Evolutionary conservation across 768 basidiomycete genomes (phyloP).

Genomic region (Wakefieldia striispora): DNA sequence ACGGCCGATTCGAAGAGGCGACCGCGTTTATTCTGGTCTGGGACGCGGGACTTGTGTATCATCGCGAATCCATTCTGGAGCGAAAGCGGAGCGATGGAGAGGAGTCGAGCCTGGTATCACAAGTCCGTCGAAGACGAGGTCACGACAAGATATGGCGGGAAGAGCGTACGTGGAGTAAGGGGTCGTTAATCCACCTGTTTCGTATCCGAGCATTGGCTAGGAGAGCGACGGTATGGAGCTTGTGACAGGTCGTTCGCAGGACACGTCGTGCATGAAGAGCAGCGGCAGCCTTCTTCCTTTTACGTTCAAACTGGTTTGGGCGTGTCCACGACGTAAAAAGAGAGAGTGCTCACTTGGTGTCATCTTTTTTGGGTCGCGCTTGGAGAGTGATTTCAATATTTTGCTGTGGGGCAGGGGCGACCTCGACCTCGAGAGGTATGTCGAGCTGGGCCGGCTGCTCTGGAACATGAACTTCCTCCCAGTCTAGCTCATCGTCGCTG

Average conservation of each 20-base stretch:
- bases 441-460: slow-evolving; percentile 24
- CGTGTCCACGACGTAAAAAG: background rate
- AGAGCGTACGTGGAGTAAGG: slow-evolving; percentile 70
- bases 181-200: slow-evolving; percentile 84
- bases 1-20: slow-evolving; percentile 86
- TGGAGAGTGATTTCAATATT: slow-evolving; percentile 75
- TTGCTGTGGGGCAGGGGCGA: slow-evolving; percentile 37
- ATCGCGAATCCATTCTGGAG: slow-evolving; percentile 78
- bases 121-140: slow-evolving; percentile 4
- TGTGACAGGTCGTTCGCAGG: slow-evolving; percentile 78
- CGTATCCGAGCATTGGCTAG: slow-evolving; percentile 71
- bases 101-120: slow-evolving; percentile 68
- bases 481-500: slow-evolving; percentile 71
- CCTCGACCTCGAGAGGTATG: slow-evolving; percentile 22
- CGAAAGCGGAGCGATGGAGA: slow-evolving; percentile 80
- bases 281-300: slow-evolving; percentile 38
- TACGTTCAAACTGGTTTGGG: slow-evolving; percentile 31
- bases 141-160: background rate
- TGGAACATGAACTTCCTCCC: slow-evolving; percentile 74
- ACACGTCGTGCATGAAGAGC: slow-evolving; percentile 66
- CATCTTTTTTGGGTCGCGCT: slow-evolving; percentile 37
- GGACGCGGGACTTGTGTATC: slow-evolving; percentile 78
- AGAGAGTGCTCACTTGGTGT: slow-evolving; percentile 43
- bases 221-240: slow-evolving; percentile 83
- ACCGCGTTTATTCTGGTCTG: slow-evolving; percentile 78